Conservation (phyloP, 805 yeast species). For the Helenozyma rhizophorensis region DNA sequence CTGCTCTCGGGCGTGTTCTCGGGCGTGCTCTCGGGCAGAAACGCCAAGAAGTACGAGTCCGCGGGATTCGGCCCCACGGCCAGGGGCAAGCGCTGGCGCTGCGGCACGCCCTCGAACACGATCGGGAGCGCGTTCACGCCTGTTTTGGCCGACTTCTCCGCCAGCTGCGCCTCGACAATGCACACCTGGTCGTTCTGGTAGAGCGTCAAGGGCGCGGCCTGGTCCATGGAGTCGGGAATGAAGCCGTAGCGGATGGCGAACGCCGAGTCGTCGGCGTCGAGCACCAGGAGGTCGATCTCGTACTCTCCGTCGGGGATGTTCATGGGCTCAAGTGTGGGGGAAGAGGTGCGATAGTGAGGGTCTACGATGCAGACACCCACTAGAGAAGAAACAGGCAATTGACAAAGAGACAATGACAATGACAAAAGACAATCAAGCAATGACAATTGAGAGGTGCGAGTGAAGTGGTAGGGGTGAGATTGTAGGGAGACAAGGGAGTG, state of each 20-base stretch:
- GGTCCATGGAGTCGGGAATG: slow-evolving; percentile 39
- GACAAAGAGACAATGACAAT: too few species aligned
- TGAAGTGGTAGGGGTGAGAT: too few species aligned
- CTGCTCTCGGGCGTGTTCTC: too few species aligned
- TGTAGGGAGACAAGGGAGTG: too few species aligned
- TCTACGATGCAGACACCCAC: too few species aligned
- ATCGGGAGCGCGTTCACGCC: slow-evolving; percentile 16
- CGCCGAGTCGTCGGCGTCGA: slow-evolving; percentile 5
- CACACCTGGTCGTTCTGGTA: slow-evolving; percentile 33
- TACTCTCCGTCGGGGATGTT: slow-evolving; percentile 41
- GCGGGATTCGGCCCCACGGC: slow-evolving; percentile 10
- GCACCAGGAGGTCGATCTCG: slow-evolving; percentile 34
- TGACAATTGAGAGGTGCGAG: too few species aligned
- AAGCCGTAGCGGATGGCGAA: slow-evolving; percentile 34
- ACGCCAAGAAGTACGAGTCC: slow-evolving; percentile 30
- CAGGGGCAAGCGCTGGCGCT: slow-evolving; percentile 18
- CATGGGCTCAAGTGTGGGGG: too few species aligned
- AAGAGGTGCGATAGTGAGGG: too few species aligned
- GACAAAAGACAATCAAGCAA: too few species aligned
- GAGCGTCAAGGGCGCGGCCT: slow-evolving; percentile 26
- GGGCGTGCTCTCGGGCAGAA: slow-evolving; percentile 14
- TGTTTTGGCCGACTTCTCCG: slow-evolving; percentile 12
- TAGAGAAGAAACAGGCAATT: too few species aligned
- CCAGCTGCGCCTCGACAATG: slow-evolving; percentile 27
- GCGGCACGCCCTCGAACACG: slow-evolving; percentile 37